Conservation (phyloP, 169 alveolate species). For the Cyclospora cayetanensis region DNA sequence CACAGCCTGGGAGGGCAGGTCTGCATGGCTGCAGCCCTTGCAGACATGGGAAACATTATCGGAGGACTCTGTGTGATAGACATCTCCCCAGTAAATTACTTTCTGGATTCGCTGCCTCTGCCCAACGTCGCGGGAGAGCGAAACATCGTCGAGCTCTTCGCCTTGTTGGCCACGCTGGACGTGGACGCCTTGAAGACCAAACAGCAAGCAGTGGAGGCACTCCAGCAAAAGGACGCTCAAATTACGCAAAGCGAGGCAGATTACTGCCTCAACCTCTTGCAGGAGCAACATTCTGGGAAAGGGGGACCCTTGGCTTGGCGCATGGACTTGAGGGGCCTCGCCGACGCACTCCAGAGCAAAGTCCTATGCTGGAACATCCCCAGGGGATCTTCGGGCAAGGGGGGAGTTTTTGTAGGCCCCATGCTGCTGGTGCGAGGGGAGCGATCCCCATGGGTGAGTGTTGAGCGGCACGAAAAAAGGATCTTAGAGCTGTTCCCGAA, state of each 20-base stretch:
- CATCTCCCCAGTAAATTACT: neutral
- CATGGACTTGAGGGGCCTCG: neutral
- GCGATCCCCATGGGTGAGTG: neutral
- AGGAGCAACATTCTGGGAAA: neutral
- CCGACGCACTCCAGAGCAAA: neutral
- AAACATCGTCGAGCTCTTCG: neutral
- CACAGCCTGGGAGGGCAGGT: conserved; percentile 42
- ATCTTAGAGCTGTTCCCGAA: neutral
- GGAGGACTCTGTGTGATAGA: neutral
- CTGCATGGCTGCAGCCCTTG: conserved; percentile 6
- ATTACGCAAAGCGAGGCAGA: no score
- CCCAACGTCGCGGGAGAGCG: neutral
- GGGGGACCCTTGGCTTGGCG: neutral
- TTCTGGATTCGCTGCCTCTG: neutral
- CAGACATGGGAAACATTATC: neutral
- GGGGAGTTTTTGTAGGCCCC: neutral
- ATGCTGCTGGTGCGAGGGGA: neutral
- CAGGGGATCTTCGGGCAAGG: no score
- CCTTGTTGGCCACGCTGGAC: neutral
- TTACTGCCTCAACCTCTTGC: neutral
- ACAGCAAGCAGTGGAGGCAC: neutral
- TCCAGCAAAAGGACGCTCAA: neutral
- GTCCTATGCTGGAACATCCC: neutral
- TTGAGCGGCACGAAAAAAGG: neutral
- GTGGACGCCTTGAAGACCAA: neutral